Evolutionary conservation across 768 basidiomycete species (phyloP).

Genomic region (Panellus pusillus): DNA sequence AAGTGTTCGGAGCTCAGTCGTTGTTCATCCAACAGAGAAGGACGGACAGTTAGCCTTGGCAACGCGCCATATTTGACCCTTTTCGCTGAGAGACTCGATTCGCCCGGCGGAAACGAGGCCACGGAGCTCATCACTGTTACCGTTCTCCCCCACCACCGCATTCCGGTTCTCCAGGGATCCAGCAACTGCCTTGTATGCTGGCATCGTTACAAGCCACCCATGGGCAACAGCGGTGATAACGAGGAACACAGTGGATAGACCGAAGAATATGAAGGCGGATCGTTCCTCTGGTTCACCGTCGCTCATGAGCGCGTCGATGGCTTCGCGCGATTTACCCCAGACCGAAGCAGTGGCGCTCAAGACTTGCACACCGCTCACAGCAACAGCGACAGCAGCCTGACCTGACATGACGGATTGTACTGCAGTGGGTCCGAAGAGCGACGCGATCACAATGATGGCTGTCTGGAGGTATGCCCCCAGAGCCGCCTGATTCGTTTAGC

Average conservation of each 20-base stretch:
- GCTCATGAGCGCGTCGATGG: conserved; percentile 26
- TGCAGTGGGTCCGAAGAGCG: conserved; percentile 71
- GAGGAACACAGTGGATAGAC: conserved; percentile 66
- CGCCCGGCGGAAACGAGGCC: conserved; percentile 37
- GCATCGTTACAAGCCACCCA: conserved; percentile 54
- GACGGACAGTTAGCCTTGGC: conserved; percentile 54
- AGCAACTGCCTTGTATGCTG: conserved; percentile 57
- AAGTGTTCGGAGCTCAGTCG: conserved; percentile 15
- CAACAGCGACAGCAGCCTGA: conserved; percentile 83
- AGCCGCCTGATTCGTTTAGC: conserved; percentile 32
- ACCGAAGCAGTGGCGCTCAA: conserved; percentile 61
- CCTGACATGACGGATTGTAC: conserved; percentile 81
- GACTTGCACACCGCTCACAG: conserved; percentile 76
- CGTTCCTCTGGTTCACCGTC: conserved; percentile 57
- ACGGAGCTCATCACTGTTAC: conserved; percentile 33
- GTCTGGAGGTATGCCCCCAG: conserved; percentile 77
- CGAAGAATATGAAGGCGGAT: conserved; percentile 77
- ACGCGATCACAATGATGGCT: conserved; percentile 76
- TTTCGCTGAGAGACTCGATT: conserved; percentile 33
- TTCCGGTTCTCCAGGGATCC: conserved; percentile 43
- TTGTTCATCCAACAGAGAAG: neutral
- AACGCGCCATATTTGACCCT: conserved; percentile 48
- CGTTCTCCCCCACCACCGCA: conserved; percentile 15
- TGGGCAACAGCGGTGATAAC: conserved; percentile 54
- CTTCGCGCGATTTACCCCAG: conserved; percentile 38